Conservation (phyloP, 176 grass and related monocot species). For the Panicum miliaceum region DNA sequence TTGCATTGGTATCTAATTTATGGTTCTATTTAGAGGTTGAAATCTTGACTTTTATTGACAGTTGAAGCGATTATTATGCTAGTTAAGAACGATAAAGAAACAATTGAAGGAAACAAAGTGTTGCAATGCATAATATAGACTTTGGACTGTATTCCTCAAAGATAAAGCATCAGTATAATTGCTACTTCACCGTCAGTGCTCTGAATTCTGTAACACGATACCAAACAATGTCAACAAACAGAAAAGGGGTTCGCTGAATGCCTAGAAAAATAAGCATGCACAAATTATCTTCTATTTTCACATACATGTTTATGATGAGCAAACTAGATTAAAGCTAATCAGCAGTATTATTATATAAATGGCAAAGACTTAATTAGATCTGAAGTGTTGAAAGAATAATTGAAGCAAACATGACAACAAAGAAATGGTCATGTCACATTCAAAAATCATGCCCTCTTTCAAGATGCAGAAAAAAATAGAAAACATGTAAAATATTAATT, state of each 20-base stretch:
- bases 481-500: neutral
- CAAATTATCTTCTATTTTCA: neutral
- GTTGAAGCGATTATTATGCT: neutral
- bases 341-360: no score
- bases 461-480: constrained; percentile 14
- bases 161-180: neutral
- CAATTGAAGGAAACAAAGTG: neutral
- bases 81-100: neutral
- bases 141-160: neutral
- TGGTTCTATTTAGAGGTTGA: neutral
- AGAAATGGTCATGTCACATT: neutral
- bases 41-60: neutral
- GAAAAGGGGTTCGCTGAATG: neutral
- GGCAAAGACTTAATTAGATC: no score
- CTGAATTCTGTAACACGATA: neutral
- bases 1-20: neutral
- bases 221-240: constrained; percentile 21
- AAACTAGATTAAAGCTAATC: no score
- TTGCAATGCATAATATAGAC: neutral
- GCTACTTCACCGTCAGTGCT: neutral
- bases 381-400: neutral
- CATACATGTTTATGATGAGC: no score
- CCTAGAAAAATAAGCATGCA: neutral
- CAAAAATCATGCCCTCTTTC: neutral
- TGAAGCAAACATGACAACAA: neutral